phyloP scores from a whole-genome alignment of 2,329 filamentous ascomycete species.

The Didymella arachidicola region DNA sequence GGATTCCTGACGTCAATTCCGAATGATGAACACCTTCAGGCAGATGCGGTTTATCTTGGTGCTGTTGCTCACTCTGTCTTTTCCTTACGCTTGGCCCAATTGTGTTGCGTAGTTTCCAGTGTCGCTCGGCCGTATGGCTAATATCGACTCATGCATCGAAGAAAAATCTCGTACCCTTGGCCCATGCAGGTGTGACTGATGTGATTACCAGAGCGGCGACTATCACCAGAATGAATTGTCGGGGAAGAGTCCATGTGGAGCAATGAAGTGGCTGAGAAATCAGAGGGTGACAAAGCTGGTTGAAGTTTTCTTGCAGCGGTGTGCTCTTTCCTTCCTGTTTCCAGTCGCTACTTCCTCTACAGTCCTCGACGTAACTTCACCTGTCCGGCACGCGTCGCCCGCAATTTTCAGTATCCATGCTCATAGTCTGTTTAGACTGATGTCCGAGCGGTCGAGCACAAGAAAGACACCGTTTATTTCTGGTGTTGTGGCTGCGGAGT shows the following conservation, averaged over 20 bases:
- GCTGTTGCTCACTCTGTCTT: background rate
- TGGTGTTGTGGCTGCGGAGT: constrained; percentile 22
- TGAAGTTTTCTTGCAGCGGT: background rate
- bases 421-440: background rate
- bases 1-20: background rate
- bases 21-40: background rate
- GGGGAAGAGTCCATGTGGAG: constrained; percentile 2
- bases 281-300: constrained; percentile 7
- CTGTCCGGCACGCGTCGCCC: background rate
- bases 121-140: background rate
- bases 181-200: constrained; percentile 5
- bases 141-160: background rate
- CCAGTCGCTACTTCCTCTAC: background rate
- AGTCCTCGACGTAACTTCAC: background rate
- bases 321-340: background rate
- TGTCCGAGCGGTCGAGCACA: background rate
- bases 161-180: constrained; percentile 4
- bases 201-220: constrained; percentile 1
- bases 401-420: background rate
- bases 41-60: background rate
- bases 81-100: background rate
- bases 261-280: background rate
- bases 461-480: background rate
- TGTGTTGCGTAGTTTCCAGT: background rate
- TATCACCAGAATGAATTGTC: constrained; percentile 6